These are phyloP conservation scores for Metschnikowia colocasiae DNA, from an alignment of 805 yeast species.

Conservation along the genomic window DNA sequence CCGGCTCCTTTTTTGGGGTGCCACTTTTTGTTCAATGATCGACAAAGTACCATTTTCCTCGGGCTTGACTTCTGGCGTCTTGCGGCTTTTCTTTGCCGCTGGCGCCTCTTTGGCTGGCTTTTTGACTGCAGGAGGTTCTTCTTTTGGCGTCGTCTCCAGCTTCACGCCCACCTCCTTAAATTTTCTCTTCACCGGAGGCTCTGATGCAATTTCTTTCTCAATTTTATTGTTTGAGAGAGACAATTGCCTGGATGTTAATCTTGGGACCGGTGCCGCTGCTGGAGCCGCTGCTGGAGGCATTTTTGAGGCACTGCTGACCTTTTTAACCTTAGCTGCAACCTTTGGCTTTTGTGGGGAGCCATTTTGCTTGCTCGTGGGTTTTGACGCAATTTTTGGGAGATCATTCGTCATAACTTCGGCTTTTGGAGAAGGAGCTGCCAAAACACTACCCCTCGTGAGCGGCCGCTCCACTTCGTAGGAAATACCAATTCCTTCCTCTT, in stretches of 20 bases:
- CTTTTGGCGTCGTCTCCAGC: neutral
- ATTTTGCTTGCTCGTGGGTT: neutral
- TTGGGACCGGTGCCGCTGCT: conserved; percentile 1
- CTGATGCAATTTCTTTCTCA: neutral
- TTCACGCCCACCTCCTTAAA: neutral
- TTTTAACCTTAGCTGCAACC: neutral
- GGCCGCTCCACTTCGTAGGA: conserved; percentile 19
- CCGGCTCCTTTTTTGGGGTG: conserved; percentile 7
- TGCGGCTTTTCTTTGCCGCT: neutral
- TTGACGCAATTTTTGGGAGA: neutral
- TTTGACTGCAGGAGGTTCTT: neutral
- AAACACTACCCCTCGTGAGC: neutral
- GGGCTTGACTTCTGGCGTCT: neutral
- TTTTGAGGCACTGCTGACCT: neutral
- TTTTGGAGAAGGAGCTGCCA: conserved; percentile 1
- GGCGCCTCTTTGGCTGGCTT: conserved; percentile 1
- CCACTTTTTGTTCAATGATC: neutral
- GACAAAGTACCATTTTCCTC: neutral
- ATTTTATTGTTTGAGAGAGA: conserved; percentile 7
- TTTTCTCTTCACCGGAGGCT: neutral
- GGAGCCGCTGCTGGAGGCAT: conserved; percentile 1
- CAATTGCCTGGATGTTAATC: conserved; percentile 11
- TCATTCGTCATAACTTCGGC: neutral
- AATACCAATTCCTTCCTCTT: conserved; percentile 23
- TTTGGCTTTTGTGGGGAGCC: conserved; percentile 2